Evolutionary conservation across 164 flowering plant genomes (phyloP).

Genomic region (Stephania japonica): DNA sequence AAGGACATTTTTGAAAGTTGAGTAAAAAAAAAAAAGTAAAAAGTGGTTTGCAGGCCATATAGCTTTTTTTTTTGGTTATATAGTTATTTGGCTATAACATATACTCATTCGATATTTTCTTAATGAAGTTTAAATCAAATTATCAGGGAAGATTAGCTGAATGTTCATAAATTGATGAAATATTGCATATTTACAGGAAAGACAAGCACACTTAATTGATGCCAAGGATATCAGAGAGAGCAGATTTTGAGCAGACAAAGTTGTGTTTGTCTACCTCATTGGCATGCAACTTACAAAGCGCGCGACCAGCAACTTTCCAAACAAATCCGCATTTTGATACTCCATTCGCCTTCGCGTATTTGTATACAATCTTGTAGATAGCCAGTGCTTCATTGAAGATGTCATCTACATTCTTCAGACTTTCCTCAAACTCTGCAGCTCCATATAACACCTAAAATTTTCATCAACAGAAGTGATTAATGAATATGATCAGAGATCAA

Average conservation of each 20-base stretch:
- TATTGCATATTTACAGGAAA: not conserved
- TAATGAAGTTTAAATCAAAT: too few species aligned
- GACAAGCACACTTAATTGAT: not conserved
- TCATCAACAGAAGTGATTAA: not conserved
- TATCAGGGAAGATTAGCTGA: too few species aligned
- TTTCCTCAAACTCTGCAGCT: slow-evolving; percentile 43
- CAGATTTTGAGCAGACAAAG: slow-evolving; percentile 29
- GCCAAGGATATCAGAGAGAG: slow-evolving; percentile 29
- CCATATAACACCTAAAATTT: slow-evolving; percentile 48
- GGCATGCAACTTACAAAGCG: slow-evolving; percentile 37
- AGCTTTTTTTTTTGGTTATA: too few species aligned
- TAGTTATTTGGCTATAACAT: too few species aligned
- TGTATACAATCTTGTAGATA: slow-evolving; percentile 48
- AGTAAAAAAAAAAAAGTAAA: too few species aligned
- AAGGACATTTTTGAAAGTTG: too few species aligned
- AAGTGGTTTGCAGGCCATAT: too few species aligned
- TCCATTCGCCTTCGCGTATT: slow-evolving; percentile 26
- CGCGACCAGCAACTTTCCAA: slow-evolving; percentile 78
- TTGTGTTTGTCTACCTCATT: slow-evolving; percentile 22
- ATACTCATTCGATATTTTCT: too few species aligned
- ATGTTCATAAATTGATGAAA: too few species aligned
- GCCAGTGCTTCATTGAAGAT: slow-evolving; percentile 60
- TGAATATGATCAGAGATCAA: not conserved
- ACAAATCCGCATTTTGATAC: slow-evolving; percentile 42
- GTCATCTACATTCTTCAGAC: slow-evolving; percentile 30